Base-by-base conservation (phyloP, 202 grass and related monocot species). In the Miscanthus sacchariflorus region DNA sequence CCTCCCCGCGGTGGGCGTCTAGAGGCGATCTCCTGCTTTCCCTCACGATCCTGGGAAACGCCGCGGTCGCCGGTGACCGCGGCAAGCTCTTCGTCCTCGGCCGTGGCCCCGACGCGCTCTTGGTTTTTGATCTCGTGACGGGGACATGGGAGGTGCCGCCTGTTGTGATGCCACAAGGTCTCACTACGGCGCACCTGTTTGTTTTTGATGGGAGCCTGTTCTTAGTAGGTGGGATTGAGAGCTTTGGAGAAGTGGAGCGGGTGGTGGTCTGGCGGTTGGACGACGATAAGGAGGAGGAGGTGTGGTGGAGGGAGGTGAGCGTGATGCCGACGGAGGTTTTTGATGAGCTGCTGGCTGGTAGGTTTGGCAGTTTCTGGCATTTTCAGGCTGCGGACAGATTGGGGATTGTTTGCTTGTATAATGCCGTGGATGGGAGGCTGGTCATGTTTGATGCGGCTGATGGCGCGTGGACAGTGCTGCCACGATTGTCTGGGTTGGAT, bases 391-490 rank as follows among this genome's bases (percentile, higher is more conserved):
- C 87, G 0, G 90, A 88, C 69, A 69, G 85, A 50, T 70, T 87
- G 82, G 93, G 93, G 40, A 79, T 88, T 69, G 78, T 95, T 81
- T 92, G 88, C 80, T 76, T 95, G 21, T 92, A 86, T 80, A 92
- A 92, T 71, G 82, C 75, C 7, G 23, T 49, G 18, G 70, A 88
- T 1, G 80, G 75, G 24, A 81, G 59, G 36, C 56, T 95, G 76
- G 69, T 95, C 64, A 90, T 95, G 88, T 92, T 86, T 81, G 90
- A 95, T 77, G 80, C 70, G 1, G 64, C 48, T 0, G 72, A 82
- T 25, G 67, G 71, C 21, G 36, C 7, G 1, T 90, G 93, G 93
- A 81, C 69, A 39, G 28, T 18, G 82, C 30, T 88, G 8, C 83
- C 83, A 25, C 42, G 35, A 44, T 42, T 91, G 7, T 86, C 79